Percentiles rank a stretch among this genome's conserved stretches.
Evolutionary conservation across 148 eudicot species (phyloP).

Genomic region (Polygonum aviculare): DNA sequence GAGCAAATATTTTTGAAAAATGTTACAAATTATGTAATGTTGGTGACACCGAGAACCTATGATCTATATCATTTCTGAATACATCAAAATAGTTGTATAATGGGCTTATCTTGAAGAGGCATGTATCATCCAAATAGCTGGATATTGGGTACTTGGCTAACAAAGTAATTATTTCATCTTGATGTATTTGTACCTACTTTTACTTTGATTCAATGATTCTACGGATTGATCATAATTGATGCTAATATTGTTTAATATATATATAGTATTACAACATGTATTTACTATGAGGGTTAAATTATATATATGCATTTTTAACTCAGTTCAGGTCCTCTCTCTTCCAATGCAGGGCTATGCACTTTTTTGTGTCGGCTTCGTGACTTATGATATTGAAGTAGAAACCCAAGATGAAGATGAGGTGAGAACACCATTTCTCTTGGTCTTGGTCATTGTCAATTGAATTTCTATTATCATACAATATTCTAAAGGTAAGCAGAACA

Average conservation of each 20-base stretch:
- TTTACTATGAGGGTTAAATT: not conserved
- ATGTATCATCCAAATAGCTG: not conserved
- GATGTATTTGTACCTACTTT: not conserved
- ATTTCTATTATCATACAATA: not conserved
- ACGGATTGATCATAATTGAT: not conserved
- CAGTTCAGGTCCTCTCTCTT: not conserved
- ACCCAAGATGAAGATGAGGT: constrained; percentile 99
- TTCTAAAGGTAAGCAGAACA: not conserved
- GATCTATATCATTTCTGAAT: not conserved
- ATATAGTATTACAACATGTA: not conserved
- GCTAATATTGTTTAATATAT: not conserved
- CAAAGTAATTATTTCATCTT: not conserved
- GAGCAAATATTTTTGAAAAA: not conserved
- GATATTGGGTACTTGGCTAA: not conserved
- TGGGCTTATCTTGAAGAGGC: not conserved
- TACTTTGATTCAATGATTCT: not conserved
- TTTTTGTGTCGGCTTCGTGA: constrained; percentile 89
- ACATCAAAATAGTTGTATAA: not conserved
- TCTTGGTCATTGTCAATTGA: not conserved
- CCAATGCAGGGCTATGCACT: constrained; percentile 82
- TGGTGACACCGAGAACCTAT: not conserved
- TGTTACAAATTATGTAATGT: not conserved
- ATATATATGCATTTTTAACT: not conserved
- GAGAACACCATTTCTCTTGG: constrained; percentile 8
- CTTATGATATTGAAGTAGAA: constrained; percentile 91